Percentiles rank a stretch among this genome's conserved stretches.
Evolutionary conservation across 148 eudicot genomes (phyloP).

Genomic region (Heliosperma pusillum): DNA sequence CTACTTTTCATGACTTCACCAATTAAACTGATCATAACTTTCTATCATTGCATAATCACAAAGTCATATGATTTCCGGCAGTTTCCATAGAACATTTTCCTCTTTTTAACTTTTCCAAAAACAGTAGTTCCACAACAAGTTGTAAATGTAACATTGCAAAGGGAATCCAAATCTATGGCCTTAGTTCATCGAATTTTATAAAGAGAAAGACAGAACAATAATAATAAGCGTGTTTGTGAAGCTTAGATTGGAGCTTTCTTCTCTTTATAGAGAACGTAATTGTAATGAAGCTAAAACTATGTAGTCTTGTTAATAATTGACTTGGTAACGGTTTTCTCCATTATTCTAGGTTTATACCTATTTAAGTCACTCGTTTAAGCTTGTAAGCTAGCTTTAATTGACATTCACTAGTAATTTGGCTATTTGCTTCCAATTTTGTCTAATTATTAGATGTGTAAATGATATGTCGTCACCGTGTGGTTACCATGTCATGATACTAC

Average conservation of each 20-base stretch:
- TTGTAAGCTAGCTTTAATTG: background rate
- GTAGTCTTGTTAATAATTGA: background rate
- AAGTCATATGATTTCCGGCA: no score
- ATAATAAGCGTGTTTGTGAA: background rate
- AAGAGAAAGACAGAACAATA: background rate
- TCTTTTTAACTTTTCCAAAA: background rate
- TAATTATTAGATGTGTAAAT: background rate
- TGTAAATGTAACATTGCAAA: no score
- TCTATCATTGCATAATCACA: no score
- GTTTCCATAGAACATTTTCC: background rate
- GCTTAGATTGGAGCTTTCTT: background rate
- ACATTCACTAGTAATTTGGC: background rate
- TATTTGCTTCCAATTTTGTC: background rate
- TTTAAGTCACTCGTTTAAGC: background rate
- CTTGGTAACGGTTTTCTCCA: background rate
- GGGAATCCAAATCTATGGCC: background rate
- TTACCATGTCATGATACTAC: no score
- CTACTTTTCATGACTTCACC: no score
- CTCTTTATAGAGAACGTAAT: background rate
- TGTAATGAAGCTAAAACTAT: background rate
- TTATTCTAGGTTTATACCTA: background rate
- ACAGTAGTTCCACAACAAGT: background rate
- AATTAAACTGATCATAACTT: no score
- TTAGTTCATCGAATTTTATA: background rate
- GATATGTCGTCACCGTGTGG: no score